Evolutionary conservation across 2,329 filamentous ascomycete genomes (phyloP).

Genomic region (Venturia aucupariae): DNA sequence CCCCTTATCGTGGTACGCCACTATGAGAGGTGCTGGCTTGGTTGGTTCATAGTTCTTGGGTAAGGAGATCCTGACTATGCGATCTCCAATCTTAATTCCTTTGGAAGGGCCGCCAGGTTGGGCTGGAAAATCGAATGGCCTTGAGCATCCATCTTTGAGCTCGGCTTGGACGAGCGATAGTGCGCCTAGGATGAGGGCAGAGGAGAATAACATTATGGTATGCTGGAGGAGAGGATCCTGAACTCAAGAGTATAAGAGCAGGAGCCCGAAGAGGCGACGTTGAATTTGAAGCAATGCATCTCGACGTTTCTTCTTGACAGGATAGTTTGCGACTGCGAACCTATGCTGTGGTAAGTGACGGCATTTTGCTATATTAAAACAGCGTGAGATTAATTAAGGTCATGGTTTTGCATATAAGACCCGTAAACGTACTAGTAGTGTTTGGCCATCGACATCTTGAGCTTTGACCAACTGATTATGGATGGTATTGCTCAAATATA

Average conservation of each 20-base stretch:
- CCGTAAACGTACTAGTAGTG: no score
- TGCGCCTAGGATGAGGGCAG: not conserved
- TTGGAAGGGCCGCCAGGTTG: constrained; percentile 6
- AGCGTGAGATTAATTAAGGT: constrained; percentile 8
- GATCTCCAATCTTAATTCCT: constrained; percentile 10
- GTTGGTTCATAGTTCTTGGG: constrained; percentile 7
- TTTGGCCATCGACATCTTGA: no score
- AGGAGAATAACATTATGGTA: not conserved
- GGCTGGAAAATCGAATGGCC: not conserved
- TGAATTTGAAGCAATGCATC: not conserved
- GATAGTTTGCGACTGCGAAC: not conserved
- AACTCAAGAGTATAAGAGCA: not conserved
- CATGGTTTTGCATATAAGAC: constrained; percentile 3
- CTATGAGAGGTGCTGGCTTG: constrained; percentile 10
- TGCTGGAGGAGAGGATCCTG: not conserved
- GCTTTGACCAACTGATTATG: no score
- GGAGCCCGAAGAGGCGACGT: not conserved
- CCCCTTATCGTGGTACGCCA: constrained; percentile 10
- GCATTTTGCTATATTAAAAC: not conserved
- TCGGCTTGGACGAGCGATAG: not conserved
- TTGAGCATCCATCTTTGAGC: constrained; percentile 3
- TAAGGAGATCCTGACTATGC: constrained; percentile 6
- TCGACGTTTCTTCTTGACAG: not conserved
- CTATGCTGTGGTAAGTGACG: not conserved
- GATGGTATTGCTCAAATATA: no score